These are phyloP conservation scores for Sherardia arvensis DNA, from an alignment of 257 asterid species.

Conservation along the genomic window DNA sequence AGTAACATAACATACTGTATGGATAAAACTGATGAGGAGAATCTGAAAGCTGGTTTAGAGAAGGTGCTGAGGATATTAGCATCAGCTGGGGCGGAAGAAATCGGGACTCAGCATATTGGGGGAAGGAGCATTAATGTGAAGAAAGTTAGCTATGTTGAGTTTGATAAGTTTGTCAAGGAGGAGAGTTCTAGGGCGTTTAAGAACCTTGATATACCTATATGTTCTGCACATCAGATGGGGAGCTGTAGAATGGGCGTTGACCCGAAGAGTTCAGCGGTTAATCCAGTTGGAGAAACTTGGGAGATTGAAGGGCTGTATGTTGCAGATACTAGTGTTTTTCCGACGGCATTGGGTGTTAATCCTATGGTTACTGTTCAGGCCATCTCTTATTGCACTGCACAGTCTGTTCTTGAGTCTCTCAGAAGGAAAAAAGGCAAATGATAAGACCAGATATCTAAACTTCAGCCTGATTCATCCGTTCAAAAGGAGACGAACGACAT, in stretches of 20 bases:
- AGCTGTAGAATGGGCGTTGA: conserved; percentile 83
- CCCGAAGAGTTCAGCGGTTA: conserved; percentile 43
- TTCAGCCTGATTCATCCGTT: too few species aligned
- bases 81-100: conserved; percentile 78
- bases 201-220: conserved; percentile 35
- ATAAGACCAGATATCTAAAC: too few species aligned
- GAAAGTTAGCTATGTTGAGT: conserved; percentile 26
- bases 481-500: too few species aligned
- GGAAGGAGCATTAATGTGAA: conserved; percentile 54
- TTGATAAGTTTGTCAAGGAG: conserved; percentile 50
- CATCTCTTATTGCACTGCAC: conserved; percentile 71
- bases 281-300: conserved; percentile 65
- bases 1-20: conserved; percentile 35
- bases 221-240: conserved; percentile 97
- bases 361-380: conserved; percentile 92
- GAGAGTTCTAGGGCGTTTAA: conserved; percentile 47
- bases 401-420: conserved; percentile 45
- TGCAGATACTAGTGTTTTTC: conserved; percentile 84
- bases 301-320: conserved; percentile 58
- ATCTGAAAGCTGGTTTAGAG: conserved; percentile 48
- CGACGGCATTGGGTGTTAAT: conserved; percentile 85
- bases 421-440: conserved; percentile 11
- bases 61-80: conserved; percentile 53
- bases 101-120: conserved; percentile 52
- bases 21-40: conserved; percentile 34